These are phyloP conservation scores for Nitzschia sp. DNA, from an alignment of 108 stramenopile species.

Conservation along the genomic window DNA sequence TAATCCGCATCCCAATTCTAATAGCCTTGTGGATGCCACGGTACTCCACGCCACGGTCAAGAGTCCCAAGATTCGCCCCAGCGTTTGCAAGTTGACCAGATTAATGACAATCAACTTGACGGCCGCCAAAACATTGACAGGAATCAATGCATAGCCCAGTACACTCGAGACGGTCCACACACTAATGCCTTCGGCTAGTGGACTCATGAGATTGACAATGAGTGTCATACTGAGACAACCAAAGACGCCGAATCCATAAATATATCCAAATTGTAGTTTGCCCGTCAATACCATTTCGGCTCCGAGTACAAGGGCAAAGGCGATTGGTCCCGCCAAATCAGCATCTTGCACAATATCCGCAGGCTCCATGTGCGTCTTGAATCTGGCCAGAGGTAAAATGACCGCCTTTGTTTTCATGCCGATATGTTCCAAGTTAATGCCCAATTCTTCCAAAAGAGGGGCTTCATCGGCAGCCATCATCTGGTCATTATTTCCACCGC, in stretches of 20 bases:
- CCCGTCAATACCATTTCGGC: conserved; percentile 90
- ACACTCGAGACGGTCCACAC: conserved; percentile 88
- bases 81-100: conserved; percentile 53
- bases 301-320: conserved; percentile 88
- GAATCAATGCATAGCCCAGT: conserved; percentile 96
- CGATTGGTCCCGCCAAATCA: conserved; percentile 97
- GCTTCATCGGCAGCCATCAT: conserved; percentile 74
- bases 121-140: conserved; percentile 93
- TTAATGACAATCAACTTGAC: conserved; percentile 79
- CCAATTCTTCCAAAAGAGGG: conserved; percentile 97
- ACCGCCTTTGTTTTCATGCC: conserved; percentile 91
- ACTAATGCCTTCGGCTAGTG: conserved; percentile 61
- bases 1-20: conserved; percentile 92
- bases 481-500: not conserved
- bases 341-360: conserved; percentile 71
- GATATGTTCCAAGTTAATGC: conserved; percentile 95
- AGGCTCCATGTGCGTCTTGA: conserved; percentile 36
- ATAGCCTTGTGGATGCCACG: conserved; percentile 84
- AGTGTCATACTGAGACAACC: conserved; percentile 94
- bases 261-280: conserved; percentile 97
- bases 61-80: conserved; percentile 79
- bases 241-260: conserved; percentile 96
- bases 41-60: conserved; percentile 94
- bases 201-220: conserved; percentile 92
- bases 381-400: conserved; percentile 62